These are phyloP conservation scores for Didymella exigua DNA, from an alignment of 2,329 filamentous ascomycete species.

Conservation along the genomic window DNA sequence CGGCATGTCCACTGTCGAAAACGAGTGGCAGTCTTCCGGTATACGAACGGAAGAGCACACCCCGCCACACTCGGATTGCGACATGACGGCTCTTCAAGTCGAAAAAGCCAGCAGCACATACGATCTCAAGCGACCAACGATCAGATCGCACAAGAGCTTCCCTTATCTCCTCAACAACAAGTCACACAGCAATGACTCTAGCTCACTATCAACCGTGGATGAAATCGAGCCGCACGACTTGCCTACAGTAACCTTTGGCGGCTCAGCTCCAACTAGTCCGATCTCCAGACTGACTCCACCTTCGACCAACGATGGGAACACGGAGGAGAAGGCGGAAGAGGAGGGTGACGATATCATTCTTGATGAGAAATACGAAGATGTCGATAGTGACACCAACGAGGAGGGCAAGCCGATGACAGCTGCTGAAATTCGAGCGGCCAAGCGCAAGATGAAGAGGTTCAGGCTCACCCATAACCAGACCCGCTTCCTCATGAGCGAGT, in stretches of 20 bases:
- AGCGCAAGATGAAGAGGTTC: conserved; percentile 74
- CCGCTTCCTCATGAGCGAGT: conserved; percentile 96
- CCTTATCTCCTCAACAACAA: conserved; percentile 50
- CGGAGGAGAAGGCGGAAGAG: conserved; percentile 48
- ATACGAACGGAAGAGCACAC: conserved; percentile 36
- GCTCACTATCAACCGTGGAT: conserved; percentile 42
- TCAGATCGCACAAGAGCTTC: conserved; percentile 53
- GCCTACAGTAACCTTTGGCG: conserved; percentile 47
- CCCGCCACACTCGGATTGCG: conserved; percentile 43
- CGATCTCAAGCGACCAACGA: conserved; percentile 46
- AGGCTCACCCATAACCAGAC: conserved; percentile 94
- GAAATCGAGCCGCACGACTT: conserved; percentile 45
- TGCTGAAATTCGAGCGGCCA: conserved; percentile 55
- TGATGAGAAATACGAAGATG: conserved; percentile 48
- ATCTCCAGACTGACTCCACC: conserved; percentile 53
- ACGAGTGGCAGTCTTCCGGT: conserved; percentile 49
- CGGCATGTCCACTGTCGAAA: conserved; percentile 50
- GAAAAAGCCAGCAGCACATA: conserved; percentile 45
- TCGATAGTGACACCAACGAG: conserved; percentile 37
- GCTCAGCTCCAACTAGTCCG: conserved; percentile 54
- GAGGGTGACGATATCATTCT: conserved; percentile 46
- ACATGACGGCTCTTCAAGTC: conserved; percentile 48
- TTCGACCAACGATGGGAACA: conserved; percentile 46
- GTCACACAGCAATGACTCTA: conserved; percentile 32
- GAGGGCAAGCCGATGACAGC: conserved; percentile 52